Percentiles rank a stretch among this genome's conserved stretches.
phyloP scores from a whole-genome alignment of 2,329 filamentous ascomycete species.

The Trichoderma lentiforme region DNA sequence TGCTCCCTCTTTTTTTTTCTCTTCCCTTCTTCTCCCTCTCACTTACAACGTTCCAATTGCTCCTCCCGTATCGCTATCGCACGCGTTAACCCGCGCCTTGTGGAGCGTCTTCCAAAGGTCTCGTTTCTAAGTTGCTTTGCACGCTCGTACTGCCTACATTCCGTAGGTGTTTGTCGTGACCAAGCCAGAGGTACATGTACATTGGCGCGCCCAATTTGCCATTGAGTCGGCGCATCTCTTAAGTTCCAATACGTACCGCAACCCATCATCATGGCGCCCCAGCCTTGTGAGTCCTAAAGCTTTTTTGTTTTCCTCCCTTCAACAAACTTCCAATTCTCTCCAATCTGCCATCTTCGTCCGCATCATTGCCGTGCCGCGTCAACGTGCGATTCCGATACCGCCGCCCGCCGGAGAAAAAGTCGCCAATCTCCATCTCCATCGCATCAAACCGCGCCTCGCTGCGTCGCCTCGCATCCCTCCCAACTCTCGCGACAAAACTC shows the following conservation, averaged over 20 bases:
- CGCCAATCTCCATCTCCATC: background rate
- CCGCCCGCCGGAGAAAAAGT: background rate
- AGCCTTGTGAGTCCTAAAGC: constrained; percentile 27
- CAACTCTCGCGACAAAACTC: background rate
- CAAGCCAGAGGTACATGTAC: constrained; percentile 4
- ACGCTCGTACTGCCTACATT: constrained; percentile 11
- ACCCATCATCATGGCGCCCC: constrained; percentile 28
- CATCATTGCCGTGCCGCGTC: background rate
- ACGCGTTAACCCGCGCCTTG: constrained; percentile 15
- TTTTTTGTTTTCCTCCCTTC: constrained; percentile 12
- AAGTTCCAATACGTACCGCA: constrained; percentile 1
- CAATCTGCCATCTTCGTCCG: background rate
- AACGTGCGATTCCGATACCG: background rate
- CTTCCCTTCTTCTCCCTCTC: background rate
- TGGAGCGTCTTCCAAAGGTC: constrained; percentile 7
- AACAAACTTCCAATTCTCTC: background rate
- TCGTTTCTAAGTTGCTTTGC: background rate
- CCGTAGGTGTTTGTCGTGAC: background rate
- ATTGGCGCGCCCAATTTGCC: background rate
- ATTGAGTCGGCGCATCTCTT: background rate
- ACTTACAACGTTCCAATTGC: background rate
- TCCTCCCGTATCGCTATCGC: background rate
- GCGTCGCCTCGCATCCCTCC: background rate
- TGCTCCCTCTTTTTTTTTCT: background rate
- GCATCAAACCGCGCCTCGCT: constrained; percentile 1